A percentile compares a stretch with the other conserved stretches of the same genome.
These are phyloP conservation scores for Paulownia fortunei DNA, from an alignment of 257 asterid genomes.

Conservation along the genomic window DNA sequence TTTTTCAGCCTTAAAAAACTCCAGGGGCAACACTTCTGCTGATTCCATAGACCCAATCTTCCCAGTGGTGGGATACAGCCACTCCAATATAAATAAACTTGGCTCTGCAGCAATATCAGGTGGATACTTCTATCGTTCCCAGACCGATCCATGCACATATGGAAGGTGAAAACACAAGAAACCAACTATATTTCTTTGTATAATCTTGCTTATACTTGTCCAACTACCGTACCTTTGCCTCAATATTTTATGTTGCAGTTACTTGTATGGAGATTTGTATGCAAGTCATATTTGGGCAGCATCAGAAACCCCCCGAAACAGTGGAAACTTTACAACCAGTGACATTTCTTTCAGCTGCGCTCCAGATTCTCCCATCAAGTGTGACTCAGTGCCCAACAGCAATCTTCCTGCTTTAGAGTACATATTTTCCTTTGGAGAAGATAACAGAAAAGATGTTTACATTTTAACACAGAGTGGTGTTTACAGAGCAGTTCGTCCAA, in stretches of 20 bases:
- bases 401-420: conserved; percentile 71
- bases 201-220: background rate
- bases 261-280: conserved; percentile 87
- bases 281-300: conserved; percentile 83
- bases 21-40: conserved; percentile 70
- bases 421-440: conserved; percentile 85
- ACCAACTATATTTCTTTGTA: conserved; percentile 13
- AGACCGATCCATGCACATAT: conserved; percentile 81
- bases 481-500: conserved; percentile 86
- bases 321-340: conserved; percentile 77
- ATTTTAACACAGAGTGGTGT: conserved; percentile 75
- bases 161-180: conserved; percentile 69
- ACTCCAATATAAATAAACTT: conserved; percentile 61
- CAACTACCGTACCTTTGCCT: conserved; percentile 24
- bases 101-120: conserved; percentile 94
- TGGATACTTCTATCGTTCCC: conserved; percentile 82
- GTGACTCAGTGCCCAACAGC: conserved; percentile 69
- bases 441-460: conserved; percentile 70
- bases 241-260: conserved; percentile 50
- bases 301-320: conserved; percentile 65
- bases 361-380: conserved; percentile 73
- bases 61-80: conserved; percentile 81
- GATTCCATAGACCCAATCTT: conserved; percentile 65
- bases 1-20: conserved; percentile 52
- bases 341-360: conserved; percentile 78